Evolutionary conservation across 129 eudicot species (phyloP).

Genomic region (Centrapalus pauciflorus): DNA sequence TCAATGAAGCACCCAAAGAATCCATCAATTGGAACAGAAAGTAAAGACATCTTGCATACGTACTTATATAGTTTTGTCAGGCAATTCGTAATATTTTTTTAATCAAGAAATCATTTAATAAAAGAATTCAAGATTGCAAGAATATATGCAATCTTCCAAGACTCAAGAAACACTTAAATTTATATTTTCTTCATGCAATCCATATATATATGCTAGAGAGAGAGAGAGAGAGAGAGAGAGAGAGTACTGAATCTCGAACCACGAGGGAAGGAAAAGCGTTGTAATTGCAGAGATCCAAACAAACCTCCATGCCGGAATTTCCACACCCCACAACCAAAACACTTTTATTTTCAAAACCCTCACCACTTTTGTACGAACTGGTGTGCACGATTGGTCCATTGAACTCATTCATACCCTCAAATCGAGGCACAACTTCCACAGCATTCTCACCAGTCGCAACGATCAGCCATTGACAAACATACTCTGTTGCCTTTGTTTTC

Average conservation of each 20-base stretch:
- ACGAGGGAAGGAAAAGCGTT: slow-evolving; percentile 40
- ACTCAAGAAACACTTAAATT: neutral
- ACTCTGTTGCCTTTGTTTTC: slow-evolving; percentile 31
- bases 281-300: slow-evolving; percentile 43
- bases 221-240: slow-evolving; percentile 14
- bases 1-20: neutral
- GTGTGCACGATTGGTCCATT: slow-evolving; percentile 41
- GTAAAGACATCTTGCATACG: neutral
- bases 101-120: neutral
- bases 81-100: neutral
- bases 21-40: neutral
- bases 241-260: slow-evolving; percentile 41
- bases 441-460: slow-evolving; percentile 58
- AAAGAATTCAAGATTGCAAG: neutral
- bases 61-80: neutral
- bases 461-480: slow-evolving; percentile 44
- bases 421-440: slow-evolving; percentile 31
- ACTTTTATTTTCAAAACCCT: slow-evolving; percentile 25
- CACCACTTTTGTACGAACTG: slow-evolving; percentile 40
- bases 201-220: neutral
- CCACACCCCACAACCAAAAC: slow-evolving; percentile 60
- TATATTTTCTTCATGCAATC: neutral
- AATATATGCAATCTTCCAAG: neutral
- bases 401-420: slow-evolving; percentile 38
- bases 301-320: slow-evolving; percentile 58